These are phyloP conservation scores for Pisolithus orientalis DNA, from an alignment of 768 basidiomycete species.

Conservation along the genomic window DNA sequence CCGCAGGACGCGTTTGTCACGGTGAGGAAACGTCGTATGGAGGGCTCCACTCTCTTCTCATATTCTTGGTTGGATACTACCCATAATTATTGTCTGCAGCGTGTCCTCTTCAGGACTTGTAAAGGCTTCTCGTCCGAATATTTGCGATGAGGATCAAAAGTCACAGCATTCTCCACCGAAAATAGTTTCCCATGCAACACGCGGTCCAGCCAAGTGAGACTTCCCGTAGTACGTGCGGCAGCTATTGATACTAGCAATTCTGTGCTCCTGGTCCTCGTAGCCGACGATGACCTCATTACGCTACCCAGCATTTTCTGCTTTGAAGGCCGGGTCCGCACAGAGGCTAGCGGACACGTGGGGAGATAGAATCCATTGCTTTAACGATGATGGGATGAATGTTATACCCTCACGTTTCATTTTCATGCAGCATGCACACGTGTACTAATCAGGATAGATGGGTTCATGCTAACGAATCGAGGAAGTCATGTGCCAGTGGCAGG, in stretches of 20 bases:
- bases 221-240: too few species aligned
- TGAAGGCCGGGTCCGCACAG: conserved; percentile 5
- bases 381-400: background rate
- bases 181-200: background rate
- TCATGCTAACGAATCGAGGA: conserved; percentile 8
- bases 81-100: background rate
- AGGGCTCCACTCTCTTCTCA: conserved; percentile 1
- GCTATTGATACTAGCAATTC: too few species aligned
- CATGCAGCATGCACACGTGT: background rate
- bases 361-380: background rate
- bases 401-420: conserved; percentile 1
- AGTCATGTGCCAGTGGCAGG: conserved; percentile 9
- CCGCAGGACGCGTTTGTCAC: conserved; percentile 9
- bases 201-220: background rate
- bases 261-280: too few species aligned
- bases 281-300: background rate
- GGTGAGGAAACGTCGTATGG: background rate
- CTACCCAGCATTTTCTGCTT: background rate
- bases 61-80: background rate
- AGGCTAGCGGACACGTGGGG: conserved; percentile 7
- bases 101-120: background rate
- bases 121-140: conserved; percentile 19
- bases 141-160: conserved; percentile 8
- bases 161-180: background rate
- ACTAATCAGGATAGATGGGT: conserved; percentile 8